Percentiles rank a stretch among this genome's conserved stretches.
Evolutionary conservation across 108 stramenopile species (phyloP).

Genomic region (Mediolabrus comicus): DNA sequence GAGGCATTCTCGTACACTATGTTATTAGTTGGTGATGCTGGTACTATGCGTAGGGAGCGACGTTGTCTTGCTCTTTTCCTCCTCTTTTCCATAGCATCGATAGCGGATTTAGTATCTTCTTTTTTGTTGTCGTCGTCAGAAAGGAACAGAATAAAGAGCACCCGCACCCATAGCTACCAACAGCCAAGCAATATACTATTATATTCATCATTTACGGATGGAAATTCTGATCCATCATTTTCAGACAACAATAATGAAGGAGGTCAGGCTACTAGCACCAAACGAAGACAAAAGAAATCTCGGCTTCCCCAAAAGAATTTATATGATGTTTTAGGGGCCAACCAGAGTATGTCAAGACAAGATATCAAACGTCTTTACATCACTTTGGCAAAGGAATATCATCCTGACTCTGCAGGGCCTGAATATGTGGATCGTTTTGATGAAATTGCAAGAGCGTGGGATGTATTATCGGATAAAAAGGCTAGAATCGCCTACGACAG

Average conservation of each 20-base stretch:
- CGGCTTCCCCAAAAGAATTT: constrained; percentile 14
- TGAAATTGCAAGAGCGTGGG: constrained; percentile 70
- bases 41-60: background rate
- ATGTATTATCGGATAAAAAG: constrained; percentile 58
- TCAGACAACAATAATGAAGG: background rate
- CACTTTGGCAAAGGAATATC: constrained; percentile 53
- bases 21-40: background rate
- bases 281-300: background rate
- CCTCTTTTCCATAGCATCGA: background rate
- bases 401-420: constrained; percentile 56
- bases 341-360: constrained; percentile 45
- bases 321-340: constrained; percentile 70
- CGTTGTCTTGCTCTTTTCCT: background rate
- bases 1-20: too few relatives aligned
- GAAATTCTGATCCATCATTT: background rate
- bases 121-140: background rate
- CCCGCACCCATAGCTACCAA: too few relatives aligned
- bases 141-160: background rate
- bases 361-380: constrained; percentile 69
- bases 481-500: constrained; percentile 67
- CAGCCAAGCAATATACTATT: background rate
- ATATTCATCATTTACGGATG: background rate
- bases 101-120: background rate
- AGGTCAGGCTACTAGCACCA: background rate
- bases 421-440: constrained; percentile 39